phyloP scores from a whole-genome alignment of 345 rosid species.

The Rhizophora apiculata region DNA sequence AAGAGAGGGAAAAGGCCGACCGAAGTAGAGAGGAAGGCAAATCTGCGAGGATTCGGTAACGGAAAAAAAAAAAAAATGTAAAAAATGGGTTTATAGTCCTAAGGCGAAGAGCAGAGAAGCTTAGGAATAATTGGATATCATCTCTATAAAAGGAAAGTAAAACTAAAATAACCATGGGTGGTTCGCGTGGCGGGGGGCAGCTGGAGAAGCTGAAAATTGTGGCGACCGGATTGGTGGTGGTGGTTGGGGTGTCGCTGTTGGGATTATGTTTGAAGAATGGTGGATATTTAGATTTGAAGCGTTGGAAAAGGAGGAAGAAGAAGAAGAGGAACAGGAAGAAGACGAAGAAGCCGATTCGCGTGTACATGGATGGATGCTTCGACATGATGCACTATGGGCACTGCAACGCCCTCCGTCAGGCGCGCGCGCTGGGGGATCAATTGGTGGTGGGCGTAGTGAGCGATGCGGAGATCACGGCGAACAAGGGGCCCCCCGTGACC shows the following conservation, averaged over 20 bases:
- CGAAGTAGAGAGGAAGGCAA: no score
- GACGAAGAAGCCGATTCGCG: constrained; percentile 51
- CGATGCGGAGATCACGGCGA: constrained; percentile 61
- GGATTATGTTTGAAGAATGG: constrained; percentile 15
- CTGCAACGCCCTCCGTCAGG: constrained; percentile 79
- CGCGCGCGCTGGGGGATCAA: constrained; percentile 62
- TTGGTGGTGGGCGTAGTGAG: constrained; percentile 77
- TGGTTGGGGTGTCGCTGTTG: constrained; percentile 18
- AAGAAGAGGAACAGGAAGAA: constrained; percentile 29
- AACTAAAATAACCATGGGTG: no score
- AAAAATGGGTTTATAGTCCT: no score
- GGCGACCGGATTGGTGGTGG: constrained; percentile 15
- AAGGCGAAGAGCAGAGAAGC: no score
- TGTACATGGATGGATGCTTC: constrained; percentile 81
- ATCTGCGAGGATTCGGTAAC: no score
- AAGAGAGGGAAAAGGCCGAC: no score
- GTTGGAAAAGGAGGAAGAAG: constrained; percentile 19
- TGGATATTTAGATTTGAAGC: constrained; percentile 2
- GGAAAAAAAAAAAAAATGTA: no score
- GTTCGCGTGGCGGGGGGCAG: background rate
- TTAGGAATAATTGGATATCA: no score
- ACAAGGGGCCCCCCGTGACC: constrained; percentile 75
- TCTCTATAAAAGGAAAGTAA: no score
- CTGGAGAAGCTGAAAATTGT: constrained; percentile 8
- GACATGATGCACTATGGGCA: constrained; percentile 90